Evolutionary conservation across 2,329 filamentous ascomycete species (phyloP).

Genomic region (Arthrobotrys iridis): DNA sequence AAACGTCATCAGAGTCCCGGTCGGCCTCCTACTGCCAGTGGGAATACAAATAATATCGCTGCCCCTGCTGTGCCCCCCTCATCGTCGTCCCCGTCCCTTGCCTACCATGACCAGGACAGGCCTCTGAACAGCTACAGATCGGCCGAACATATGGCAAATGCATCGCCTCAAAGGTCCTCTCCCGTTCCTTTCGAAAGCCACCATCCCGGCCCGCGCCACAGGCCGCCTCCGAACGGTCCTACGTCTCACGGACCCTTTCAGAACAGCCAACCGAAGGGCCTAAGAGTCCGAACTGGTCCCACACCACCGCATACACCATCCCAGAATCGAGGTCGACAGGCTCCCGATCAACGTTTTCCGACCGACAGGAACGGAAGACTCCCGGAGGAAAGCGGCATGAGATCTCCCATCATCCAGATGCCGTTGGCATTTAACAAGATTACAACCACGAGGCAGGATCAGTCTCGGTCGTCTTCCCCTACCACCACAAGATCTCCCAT

Average conservation of each 20-base stretch:
- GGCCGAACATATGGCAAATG: conserved; percentile 46
- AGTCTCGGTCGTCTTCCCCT: conserved; percentile 46
- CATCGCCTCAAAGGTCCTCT: conserved; percentile 38
- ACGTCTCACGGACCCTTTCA: conserved; percentile 43
- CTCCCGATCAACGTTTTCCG: conserved; percentile 44
- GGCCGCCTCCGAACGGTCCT: conserved; percentile 47
- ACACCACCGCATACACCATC: conserved; percentile 47
- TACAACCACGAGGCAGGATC: conserved; percentile 45
- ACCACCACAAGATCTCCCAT: conserved; percentile 50
- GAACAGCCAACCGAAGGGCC: conserved; percentile 47
- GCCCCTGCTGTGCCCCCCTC: background rate
- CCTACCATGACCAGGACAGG: conserved; percentile 25
- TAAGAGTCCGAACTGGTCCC: conserved; percentile 53
- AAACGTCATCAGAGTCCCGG: conserved; percentile 40
- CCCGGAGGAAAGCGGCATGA: conserved; percentile 46
- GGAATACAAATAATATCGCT: conserved; percentile 14
- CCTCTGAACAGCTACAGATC: conserved; percentile 43
- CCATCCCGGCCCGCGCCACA: conserved; percentile 21
- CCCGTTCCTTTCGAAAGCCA: conserved; percentile 45
- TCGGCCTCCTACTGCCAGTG: conserved; percentile 33
- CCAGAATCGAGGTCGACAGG: conserved; percentile 43
- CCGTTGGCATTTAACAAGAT: conserved; percentile 54
- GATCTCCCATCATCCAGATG: conserved; percentile 53
- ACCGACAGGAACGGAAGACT: conserved; percentile 48
- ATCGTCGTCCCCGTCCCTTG: conserved; percentile 1